phyloP scores from a whole-genome alignment of 148 eudicot species.

The Vaccinium vitisidaea region DNA sequence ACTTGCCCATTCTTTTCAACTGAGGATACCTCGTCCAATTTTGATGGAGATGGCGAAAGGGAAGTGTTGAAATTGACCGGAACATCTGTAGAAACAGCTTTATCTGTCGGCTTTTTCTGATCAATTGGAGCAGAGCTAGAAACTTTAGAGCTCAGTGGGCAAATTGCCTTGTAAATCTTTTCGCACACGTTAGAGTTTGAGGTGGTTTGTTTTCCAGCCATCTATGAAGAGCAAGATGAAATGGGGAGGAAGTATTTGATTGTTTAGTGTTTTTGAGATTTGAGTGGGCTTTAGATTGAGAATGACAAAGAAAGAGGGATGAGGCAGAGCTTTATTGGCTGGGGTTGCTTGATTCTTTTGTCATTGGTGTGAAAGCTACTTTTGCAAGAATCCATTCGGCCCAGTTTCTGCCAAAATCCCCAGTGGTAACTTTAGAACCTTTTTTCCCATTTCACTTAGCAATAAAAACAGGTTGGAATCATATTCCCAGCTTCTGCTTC shows the following conservation, averaged over 20 bases:
- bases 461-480: conserved; percentile 13
- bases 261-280: not conserved
- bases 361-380: not conserved
- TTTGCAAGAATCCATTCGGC: conserved; percentile 1
- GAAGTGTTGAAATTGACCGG: conserved; percentile 11
- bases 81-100: conserved; percentile 4
- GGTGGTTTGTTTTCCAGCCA: conserved; percentile 25
- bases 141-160: not conserved
- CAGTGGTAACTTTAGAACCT: not conserved
- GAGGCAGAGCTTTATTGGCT: not conserved
- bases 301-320: not conserved
- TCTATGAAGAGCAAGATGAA: conserved; percentile 1
- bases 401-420: conserved; percentile 3
- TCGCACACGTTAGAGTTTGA: conserved; percentile 14
- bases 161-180: conserved; percentile 22
- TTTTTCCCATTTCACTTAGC: not conserved
- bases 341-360: conserved; percentile 2
- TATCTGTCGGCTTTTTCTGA: not conserved
- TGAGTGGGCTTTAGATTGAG: not conserved
- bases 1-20: conserved; percentile 3
- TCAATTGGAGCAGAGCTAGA: not conserved
- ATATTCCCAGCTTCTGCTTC: conserved; percentile 15
- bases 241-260: not conserved
- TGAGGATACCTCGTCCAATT: not conserved
- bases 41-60: not conserved